Percentiles rank a stretch among this genome's conserved stretches.
phyloP scores from a whole-genome alignment of 2,329 filamentous ascomycete genomes.

The Laburnicola sp. region DNA sequence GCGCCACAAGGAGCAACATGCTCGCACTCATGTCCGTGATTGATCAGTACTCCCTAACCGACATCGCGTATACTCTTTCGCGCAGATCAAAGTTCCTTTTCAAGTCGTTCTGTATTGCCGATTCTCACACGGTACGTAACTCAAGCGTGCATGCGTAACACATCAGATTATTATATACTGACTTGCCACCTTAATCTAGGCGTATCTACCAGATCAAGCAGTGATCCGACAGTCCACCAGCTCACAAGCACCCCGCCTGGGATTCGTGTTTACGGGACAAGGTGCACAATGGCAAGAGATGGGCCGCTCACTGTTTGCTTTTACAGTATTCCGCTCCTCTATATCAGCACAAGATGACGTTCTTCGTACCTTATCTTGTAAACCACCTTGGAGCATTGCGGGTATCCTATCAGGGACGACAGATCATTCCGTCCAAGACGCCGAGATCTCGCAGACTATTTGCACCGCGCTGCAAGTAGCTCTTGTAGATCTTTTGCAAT shows the following conservation, averaged over 20 bases:
- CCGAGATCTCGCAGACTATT: slow-evolving; percentile 23
- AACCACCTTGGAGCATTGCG: not conserved
- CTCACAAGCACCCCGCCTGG: slow-evolving; percentile 16
- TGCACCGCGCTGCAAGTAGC: slow-evolving; percentile 32
- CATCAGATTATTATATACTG: too few relatives aligned
- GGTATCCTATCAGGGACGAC: slow-evolving; percentile 1
- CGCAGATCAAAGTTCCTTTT: too few relatives aligned
- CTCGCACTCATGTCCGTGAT: too few relatives aligned
- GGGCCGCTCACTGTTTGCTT: slow-evolving; percentile 19
- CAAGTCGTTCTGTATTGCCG: too few relatives aligned
- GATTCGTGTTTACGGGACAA: slow-evolving; percentile 37
- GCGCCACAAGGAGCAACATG: too few relatives aligned
- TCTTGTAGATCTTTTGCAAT: slow-evolving; percentile 23
- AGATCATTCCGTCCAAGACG: slow-evolving; percentile 5
- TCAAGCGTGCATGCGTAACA: too few relatives aligned
- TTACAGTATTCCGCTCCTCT: slow-evolving; percentile 15
- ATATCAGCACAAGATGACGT: slow-evolving; percentile 6
- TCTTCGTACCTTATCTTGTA: not conserved
- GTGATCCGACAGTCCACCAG: not conserved
- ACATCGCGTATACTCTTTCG: too few relatives aligned
- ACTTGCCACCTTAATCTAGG: too few relatives aligned
- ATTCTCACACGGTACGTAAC: too few relatives aligned
- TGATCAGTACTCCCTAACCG: too few relatives aligned
- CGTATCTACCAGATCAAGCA: too few relatives aligned
- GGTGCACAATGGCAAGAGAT: slow-evolving; percentile 36